phyloP scores from a whole-genome alignment of 768 basidiomycete genomes.

The Mycena rosella region DNA sequence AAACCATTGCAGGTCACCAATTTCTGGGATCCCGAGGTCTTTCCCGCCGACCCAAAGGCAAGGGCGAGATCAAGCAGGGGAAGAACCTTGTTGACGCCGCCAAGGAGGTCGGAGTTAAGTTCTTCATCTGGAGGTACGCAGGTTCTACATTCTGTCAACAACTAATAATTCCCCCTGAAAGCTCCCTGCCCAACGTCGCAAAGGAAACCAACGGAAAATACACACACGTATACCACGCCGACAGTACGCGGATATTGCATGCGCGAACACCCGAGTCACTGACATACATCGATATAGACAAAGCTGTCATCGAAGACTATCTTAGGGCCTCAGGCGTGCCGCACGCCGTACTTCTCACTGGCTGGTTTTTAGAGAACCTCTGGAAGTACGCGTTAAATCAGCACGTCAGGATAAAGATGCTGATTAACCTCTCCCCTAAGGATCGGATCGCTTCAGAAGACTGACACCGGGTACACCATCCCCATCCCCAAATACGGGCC shows the following conservation, averaged over 20 bases:
- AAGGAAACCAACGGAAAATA: neutral
- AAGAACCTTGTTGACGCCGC: constrained; percentile 31
- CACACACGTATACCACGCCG: neutral
- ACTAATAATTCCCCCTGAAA: neutral
- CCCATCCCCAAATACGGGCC: constrained; percentile 20
- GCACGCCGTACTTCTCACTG: constrained; percentile 26
- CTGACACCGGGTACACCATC: constrained; percentile 26
- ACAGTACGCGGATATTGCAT: neutral
- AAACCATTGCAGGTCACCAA: neutral
- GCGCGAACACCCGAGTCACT: neutral
- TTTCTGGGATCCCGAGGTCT: neutral
- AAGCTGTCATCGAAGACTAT: constrained; percentile 29
- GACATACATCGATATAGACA: constrained; percentile 23
- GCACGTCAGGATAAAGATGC: no score
- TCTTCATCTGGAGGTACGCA: constrained; percentile 31
- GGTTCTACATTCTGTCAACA: neutral
- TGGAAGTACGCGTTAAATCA: constrained; percentile 24
- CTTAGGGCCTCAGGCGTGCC: constrained; percentile 29
- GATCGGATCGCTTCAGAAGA: constrained; percentile 21
- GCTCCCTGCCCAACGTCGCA: constrained; percentile 1
- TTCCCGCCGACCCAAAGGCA: neutral
- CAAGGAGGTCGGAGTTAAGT: constrained; percentile 15
- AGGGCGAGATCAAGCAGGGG: neutral
- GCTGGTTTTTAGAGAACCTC: constrained; percentile 33
- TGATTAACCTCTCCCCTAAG: no score